These are phyloP conservation scores for Neckera pumila DNA, from an alignment of 225 moss, liverwort and hornwort genomes.

Conservation along the genomic window DNA sequence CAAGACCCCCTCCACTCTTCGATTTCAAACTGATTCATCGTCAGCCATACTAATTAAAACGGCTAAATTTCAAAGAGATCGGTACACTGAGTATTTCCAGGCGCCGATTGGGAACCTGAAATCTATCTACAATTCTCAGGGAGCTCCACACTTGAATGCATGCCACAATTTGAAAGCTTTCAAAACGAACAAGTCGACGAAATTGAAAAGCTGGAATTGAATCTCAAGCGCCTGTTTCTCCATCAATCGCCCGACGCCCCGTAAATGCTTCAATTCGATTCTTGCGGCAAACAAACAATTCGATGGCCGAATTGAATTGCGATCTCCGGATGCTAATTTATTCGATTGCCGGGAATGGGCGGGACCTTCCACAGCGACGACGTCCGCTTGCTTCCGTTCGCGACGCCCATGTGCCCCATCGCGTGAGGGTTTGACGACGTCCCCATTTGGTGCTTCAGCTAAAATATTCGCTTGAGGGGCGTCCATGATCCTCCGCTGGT, in stretches of 20 bases:
- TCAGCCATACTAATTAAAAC: background rate
- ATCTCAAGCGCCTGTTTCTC: background rate
- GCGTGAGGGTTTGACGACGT: conserved; percentile 8
- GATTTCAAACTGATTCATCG: background rate
- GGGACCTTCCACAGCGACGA: conserved; percentile 6
- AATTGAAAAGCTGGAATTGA: background rate
- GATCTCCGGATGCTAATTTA: no score
- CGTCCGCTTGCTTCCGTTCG: background rate
- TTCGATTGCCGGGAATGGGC: background rate
- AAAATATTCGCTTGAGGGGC: background rate
- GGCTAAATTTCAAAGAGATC: background rate
- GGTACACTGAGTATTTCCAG: no score
- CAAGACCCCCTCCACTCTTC: background rate
- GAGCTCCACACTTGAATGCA: background rate
- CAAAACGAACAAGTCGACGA: background rate
- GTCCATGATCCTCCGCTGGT: background rate
- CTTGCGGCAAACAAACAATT: background rate
- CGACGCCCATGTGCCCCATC: conserved; percentile 25
- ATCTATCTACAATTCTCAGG: background rate
- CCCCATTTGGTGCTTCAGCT: background rate
- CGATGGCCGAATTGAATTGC: no score
- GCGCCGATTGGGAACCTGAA: background rate
- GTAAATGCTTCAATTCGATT: background rate
- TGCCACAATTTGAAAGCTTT: background rate
- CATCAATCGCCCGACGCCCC: background rate